These are phyloP conservation scores for Austroboletus novae-zelandiae DNA, from an alignment of 1,284 basidiomycete genomes.

Conservation along the genomic window DNA sequence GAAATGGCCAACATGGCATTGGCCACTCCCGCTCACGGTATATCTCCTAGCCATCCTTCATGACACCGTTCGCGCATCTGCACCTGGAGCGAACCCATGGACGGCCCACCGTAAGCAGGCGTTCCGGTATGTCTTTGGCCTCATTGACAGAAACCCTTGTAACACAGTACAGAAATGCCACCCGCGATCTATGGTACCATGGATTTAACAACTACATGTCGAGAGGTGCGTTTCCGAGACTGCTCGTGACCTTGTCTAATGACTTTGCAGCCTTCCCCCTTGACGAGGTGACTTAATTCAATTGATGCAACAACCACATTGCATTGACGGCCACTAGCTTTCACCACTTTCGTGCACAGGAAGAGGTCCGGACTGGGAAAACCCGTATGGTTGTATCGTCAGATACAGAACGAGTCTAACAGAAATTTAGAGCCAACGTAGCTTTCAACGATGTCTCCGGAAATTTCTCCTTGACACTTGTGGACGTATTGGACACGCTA, in stretches of 20 bases:
- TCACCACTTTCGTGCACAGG: conserved; percentile 84
- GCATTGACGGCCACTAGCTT: conserved; percentile 47
- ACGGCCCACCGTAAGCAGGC: conserved; percentile 56
- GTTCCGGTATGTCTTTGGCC: conserved; percentile 48
- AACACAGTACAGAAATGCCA: conserved; percentile 52
- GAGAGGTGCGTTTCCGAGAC: conserved; percentile 49
- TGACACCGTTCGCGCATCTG: conserved; percentile 6
- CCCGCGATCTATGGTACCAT: conserved; percentile 78
- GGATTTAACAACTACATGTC: conserved; percentile 80
- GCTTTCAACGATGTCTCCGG: conserved; percentile 83
- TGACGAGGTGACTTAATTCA: conserved; percentile 58
- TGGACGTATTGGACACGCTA: conserved; percentile 81
- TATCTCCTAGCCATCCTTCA: conserved; percentile 45
- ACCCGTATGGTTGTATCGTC: conserved; percentile 54
- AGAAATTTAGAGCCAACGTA: conserved; percentile 53
- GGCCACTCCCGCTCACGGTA: conserved; percentile 55
- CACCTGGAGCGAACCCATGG: conserved; percentile 47
- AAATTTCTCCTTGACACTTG: conserved; percentile 80
- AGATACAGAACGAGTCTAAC: conserved; percentile 7
- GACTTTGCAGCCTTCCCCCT: conserved; percentile 66
- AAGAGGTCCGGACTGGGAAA: conserved; percentile 76
- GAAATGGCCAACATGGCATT: conserved; percentile 58
- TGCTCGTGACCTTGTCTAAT: conserved; percentile 6
- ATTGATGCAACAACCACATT: background rate
- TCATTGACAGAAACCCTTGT: background rate